A percentile compares a stretch with the other conserved stretches of the same genome.
These are phyloP conservation scores for Nemania abortiva DNA, from an alignment of 2,329 filamentous ascomycete genomes.

Conservation along the genomic window DNA sequence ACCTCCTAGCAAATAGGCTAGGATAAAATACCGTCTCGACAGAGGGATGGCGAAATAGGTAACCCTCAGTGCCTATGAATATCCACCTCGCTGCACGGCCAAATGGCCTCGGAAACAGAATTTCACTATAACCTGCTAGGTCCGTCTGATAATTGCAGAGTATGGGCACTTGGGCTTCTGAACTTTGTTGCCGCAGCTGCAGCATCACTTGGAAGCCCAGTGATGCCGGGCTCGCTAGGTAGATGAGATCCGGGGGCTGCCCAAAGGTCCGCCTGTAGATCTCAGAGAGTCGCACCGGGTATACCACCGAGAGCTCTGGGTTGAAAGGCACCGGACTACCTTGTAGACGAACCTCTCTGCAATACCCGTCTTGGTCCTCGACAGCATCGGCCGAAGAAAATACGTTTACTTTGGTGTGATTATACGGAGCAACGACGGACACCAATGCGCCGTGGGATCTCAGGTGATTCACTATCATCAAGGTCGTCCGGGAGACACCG, in stretches of 20 bases:
- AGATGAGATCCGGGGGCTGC: slow-evolving; percentile 72
- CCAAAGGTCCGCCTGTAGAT: slow-evolving; percentile 72
- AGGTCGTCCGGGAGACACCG: slow-evolving; percentile 77
- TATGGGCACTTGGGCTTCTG: slow-evolving; percentile 66
- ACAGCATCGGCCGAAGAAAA: slow-evolving; percentile 60
- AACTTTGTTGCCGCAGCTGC: slow-evolving; percentile 71
- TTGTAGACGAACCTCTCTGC: slow-evolving; percentile 68
- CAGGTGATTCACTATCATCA: slow-evolving; percentile 76
- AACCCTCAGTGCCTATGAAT: slow-evolving; percentile 73
- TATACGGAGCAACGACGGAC: slow-evolving; percentile 74
- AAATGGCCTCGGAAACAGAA: slow-evolving; percentile 74
- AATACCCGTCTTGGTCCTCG: slow-evolving; percentile 47
- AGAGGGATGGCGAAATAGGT: slow-evolving; percentile 71
- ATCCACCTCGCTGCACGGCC: slow-evolving; percentile 71
- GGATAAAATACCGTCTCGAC: slow-evolving; percentile 78
- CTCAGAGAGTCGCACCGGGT: slow-evolving; percentile 73
- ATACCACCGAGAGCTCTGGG: slow-evolving; percentile 76
- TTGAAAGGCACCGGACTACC: slow-evolving; percentile 78
- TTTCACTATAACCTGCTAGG: slow-evolving; percentile 75
- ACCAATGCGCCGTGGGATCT: slow-evolving; percentile 73
- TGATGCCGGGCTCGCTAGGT: slow-evolving; percentile 76
- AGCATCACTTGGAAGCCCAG: slow-evolving; percentile 78
- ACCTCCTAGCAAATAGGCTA: slow-evolving; percentile 70
- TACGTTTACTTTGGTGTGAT: slow-evolving; percentile 66
- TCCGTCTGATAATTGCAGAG: slow-evolving; percentile 80